Percentiles rank a stretch among this genome's conserved stretches.
Conservation (phyloP, 176 grass and related monocot genomes). For the Aegilops sharonensis region DNA sequence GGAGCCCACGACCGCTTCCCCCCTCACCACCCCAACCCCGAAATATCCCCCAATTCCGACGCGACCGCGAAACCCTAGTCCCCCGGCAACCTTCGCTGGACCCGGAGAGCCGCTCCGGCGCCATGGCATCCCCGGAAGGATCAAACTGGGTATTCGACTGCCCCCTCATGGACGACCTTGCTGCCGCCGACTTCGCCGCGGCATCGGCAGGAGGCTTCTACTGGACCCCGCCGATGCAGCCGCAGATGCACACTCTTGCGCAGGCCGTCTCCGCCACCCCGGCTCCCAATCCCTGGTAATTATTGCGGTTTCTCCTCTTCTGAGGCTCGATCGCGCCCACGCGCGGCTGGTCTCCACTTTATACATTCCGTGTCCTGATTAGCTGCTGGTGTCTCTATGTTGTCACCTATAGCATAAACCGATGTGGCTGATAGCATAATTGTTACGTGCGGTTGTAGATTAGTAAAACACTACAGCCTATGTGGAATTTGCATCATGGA, state of each 20-base stretch:
- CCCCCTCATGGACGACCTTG: slow-evolving; percentile 75
- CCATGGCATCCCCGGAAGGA: slow-evolving; percentile 72
- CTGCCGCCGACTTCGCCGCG: slow-evolving; percentile 39
- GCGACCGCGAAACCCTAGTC: slow-evolving; percentile 29
- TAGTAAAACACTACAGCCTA: background rate
- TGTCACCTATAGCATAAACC: background rate
- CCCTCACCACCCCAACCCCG: background rate
- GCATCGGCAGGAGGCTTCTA: slow-evolving; percentile 38
- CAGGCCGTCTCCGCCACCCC: background rate
- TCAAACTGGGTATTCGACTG: slow-evolving; percentile 73
- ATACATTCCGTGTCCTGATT: slow-evolving; percentile 11
- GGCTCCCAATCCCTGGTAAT: slow-evolving; percentile 10
- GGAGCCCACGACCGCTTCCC: slow-evolving; percentile 35
- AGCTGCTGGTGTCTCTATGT: background rate
- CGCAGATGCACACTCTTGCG: slow-evolving; percentile 19
- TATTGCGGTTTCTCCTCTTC: background rate
- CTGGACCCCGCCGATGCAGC: slow-evolving; percentile 46
- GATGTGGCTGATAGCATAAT: background rate
- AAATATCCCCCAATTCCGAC: slow-evolving; percentile 28
- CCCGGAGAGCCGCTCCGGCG: background rate
- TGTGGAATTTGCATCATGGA: background rate
- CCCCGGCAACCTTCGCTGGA: background rate
- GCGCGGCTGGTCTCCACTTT: background rate
- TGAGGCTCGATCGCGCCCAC: background rate
- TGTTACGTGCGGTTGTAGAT: background rate